These are phyloP conservation scores for Sugiyamaella paludigena DNA, from an alignment of 1,139 yeast genomes.

Conservation along the genomic window DNA sequence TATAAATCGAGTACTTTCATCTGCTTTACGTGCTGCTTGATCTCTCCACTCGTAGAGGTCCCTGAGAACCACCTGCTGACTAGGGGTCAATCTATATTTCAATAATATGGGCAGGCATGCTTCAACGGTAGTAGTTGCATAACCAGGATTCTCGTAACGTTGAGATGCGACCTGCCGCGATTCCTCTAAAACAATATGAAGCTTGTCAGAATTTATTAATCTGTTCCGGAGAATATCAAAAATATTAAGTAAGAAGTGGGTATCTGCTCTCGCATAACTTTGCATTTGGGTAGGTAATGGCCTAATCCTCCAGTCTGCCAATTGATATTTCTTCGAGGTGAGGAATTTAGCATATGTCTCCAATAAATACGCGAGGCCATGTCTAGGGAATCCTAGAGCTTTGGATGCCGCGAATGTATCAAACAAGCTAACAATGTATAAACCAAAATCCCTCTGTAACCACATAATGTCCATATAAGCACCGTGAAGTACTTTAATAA, in stretches of 20 bases:
- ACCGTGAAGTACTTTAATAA: constrained; percentile 90
- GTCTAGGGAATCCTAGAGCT: constrained; percentile 72
- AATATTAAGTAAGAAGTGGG: constrained; percentile 82
- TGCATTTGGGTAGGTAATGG: constrained; percentile 77
- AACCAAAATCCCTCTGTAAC: constrained; percentile 93
- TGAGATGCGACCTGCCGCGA: constrained; percentile 80
- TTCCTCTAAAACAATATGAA: constrained; percentile 65
- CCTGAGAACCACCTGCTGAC: constrained; percentile 56
- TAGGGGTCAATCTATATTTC: constrained; percentile 63
- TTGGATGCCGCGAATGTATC: constrained; percentile 92
- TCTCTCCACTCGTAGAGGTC: constrained; percentile 84
- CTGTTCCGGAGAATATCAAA: constrained; percentile 71
- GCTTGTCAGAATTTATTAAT: constrained; percentile 50
- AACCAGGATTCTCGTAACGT: constrained; percentile 61
- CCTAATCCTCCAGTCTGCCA: constrained; percentile 95
- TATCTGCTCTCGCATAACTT: constrained; percentile 91
- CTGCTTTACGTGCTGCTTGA: constrained; percentile 62
- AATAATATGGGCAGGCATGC: constrained; percentile 45
- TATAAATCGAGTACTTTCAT: constrained; percentile 79
- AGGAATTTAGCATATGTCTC: constrained; percentile 79
- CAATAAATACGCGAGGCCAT: constrained; percentile 78
- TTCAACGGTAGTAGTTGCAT: constrained; percentile 26
- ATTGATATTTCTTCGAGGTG: constrained; percentile 90
- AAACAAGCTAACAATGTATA: constrained; percentile 83
- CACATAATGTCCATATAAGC: constrained; percentile 96